phyloP scores from a whole-genome alignment of 2,329 filamentous ascomycete species.

The Ilyonectria sp. region DNA sequence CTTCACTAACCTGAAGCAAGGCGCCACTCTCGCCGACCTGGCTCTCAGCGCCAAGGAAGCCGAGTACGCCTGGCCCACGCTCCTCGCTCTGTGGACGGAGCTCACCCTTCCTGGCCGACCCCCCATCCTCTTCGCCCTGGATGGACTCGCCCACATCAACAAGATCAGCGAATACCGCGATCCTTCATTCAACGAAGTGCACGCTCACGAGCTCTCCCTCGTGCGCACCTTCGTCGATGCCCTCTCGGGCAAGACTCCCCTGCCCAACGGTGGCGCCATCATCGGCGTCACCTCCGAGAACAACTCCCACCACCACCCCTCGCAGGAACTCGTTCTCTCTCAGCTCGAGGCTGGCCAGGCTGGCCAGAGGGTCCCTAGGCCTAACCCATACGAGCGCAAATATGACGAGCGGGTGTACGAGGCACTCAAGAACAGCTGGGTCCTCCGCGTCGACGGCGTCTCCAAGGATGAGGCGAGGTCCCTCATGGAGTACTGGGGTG shows the following conservation, averaged over 20 bases:
- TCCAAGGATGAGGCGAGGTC: slow-evolving; percentile 81
- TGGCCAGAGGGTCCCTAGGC: slow-evolving; percentile 54
- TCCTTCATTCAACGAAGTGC: slow-evolving; percentile 79
- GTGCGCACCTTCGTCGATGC: slow-evolving; percentile 82
- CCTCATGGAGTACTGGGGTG: slow-evolving; percentile 94
- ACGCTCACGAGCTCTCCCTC: slow-evolving; percentile 87
- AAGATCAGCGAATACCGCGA: slow-evolving; percentile 81
- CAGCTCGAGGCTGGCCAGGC: slow-evolving; percentile 65
- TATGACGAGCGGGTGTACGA: slow-evolving; percentile 73
- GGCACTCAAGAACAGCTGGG: slow-evolving; percentile 64
- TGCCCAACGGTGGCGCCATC: slow-evolving; percentile 83
- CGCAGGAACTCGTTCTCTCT: slow-evolving; percentile 77
- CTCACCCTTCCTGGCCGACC: slow-evolving; percentile 69
- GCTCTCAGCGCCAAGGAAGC: slow-evolving; percentile 80
- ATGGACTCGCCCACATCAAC: slow-evolving; percentile 89
- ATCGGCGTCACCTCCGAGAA: slow-evolving; percentile 81
- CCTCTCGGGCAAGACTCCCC: slow-evolving; percentile 71
- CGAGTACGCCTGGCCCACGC: slow-evolving; percentile 85
- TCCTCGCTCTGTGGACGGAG: slow-evolving; percentile 86
- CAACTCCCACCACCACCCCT: slow-evolving; percentile 76
- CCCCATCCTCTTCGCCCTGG: slow-evolving; percentile 81
- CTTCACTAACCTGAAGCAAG: slow-evolving; percentile 63
- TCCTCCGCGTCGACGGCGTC: slow-evolving; percentile 76
- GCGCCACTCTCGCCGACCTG: slow-evolving; percentile 78
- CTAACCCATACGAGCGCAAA: slow-evolving; percentile 68